Conservation (phyloP, 441 rosid species). For the Omphalea diandra region DNA sequence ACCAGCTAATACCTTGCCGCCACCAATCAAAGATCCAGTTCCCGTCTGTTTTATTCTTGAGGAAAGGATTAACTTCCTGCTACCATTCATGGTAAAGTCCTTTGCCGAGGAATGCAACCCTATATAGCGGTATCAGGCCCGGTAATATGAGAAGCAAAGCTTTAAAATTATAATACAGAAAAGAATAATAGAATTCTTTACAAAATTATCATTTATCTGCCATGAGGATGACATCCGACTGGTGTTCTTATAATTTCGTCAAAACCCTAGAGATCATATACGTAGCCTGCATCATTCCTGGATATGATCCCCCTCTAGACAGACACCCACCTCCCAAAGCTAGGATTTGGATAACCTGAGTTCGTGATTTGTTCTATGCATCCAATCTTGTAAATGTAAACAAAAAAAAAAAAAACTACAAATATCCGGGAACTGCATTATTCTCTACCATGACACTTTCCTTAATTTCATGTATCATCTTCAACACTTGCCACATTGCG, state of each 20-base stretch:
- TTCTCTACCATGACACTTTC: conserved; percentile 57
- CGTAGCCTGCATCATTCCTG: neutral
- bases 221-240: neutral
- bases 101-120: too few relatives aligned
- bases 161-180: too few relatives aligned
- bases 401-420: conserved; percentile 16
- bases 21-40: too few relatives aligned
- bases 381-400: neutral
- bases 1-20: too few relatives aligned
- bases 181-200: too few relatives aligned
- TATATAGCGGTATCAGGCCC: too few relatives aligned
- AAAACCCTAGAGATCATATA: neutral
- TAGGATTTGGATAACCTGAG: neutral
- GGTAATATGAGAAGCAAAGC: too few relatives aligned
- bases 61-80: neutral
- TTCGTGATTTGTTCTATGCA: neutral
- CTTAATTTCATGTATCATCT: conserved; percentile 88
- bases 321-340: neutral
- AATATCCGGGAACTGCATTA: conserved; percentile 30
- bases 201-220: too few relatives aligned
- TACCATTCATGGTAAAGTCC: too few relatives aligned
- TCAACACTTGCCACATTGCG: conserved; percentile 88
- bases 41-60: neutral
- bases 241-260: neutral
- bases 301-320: neutral